Evolutionary conservation across 108 stramenopile genomes (phyloP).

Genomic region (Aurantiochytrium sp.): DNA sequence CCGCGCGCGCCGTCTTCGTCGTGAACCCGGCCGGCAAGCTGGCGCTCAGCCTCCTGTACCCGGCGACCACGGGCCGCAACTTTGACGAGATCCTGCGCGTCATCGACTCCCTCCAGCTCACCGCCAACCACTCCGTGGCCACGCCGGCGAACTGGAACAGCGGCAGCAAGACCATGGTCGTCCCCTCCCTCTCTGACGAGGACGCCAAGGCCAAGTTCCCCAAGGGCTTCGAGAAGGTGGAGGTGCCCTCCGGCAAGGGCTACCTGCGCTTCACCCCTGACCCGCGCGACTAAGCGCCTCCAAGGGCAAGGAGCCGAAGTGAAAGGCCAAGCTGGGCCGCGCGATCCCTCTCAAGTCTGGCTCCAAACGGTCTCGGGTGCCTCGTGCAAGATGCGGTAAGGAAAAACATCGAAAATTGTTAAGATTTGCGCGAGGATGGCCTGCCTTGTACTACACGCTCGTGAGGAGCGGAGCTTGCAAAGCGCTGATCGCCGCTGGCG

Average conservation of each 20-base stretch:
- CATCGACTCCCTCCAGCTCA: constrained; percentile 66
- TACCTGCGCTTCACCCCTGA: constrained; percentile 33
- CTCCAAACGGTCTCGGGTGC: too few species aligned
- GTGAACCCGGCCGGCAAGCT: constrained; percentile 74
- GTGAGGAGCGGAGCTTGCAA: too few species aligned
- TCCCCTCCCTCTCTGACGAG: constrained; percentile 21
- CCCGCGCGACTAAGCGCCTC: not conserved
- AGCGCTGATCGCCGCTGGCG: too few species aligned
- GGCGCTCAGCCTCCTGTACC: constrained; percentile 75
- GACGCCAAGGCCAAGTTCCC: constrained; percentile 23
- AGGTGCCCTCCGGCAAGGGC: constrained; percentile 36
- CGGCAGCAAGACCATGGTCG: constrained; percentile 8
- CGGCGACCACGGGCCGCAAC: constrained; percentile 74
- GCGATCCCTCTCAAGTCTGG: too few species aligned
- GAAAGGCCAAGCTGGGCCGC: too few species aligned
- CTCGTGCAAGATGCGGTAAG: too few species aligned
- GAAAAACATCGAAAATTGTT: too few species aligned
- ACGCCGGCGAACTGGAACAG: constrained; percentile 32
- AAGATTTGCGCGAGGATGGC: too few species aligned
- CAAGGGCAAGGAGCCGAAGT: too few species aligned
- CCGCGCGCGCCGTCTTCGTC: constrained; percentile 46
- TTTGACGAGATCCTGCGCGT: constrained; percentile 75
- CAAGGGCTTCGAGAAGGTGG: not conserved
- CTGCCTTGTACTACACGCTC: too few species aligned
- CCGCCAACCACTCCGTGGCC: constrained; percentile 49